Percentiles rank a stretch among this genome's conserved stretches.
phyloP scores from a whole-genome alignment of 2,329 filamentous ascomycete species.

The Calonectria hawksworthii region DNA sequence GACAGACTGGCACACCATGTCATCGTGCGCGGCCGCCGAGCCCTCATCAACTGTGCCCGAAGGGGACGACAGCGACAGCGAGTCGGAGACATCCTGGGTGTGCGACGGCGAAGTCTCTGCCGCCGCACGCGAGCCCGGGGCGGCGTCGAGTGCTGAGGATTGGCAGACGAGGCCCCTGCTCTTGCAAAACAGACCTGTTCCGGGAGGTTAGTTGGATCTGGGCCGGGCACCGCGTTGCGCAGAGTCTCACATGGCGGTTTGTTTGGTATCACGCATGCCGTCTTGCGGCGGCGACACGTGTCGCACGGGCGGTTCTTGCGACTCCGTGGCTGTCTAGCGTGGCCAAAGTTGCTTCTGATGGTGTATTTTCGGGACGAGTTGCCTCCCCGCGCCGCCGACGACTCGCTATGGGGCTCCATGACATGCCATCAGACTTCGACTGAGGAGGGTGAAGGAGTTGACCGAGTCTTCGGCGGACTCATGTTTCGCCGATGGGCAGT shows the following conservation, averaged over 20 bases:
- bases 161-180: conserved; percentile 50
- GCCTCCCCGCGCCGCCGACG: conserved; percentile 25
- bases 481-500: conserved; percentile 23
- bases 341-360: conserved; percentile 58
- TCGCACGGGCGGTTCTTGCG: conserved; percentile 63
- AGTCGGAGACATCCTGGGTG: background rate
- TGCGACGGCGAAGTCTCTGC: conserved; percentile 3
- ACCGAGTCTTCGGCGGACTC: conserved; percentile 22
- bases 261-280: conserved; percentile 61
- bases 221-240: background rate
- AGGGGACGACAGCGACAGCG: conserved; percentile 28
- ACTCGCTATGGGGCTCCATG: conserved; percentile 32
- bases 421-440: conserved; percentile 15
- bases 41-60: background rate
- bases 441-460: conserved; percentile 20
- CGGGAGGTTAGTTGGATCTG: background rate
- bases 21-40: background rate
- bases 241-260: conserved; percentile 58
- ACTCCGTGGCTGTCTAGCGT: conserved; percentile 56
- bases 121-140: conserved; percentile 2
- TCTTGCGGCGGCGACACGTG: conserved; percentile 60
- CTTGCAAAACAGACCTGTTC: conserved; percentile 52
- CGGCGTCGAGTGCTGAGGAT: conserved; percentile 44
- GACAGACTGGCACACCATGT: conserved; percentile 30
- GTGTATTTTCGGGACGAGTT: conserved; percentile 53